Conservation (phyloP, 2,329 filamentous ascomycete genomes). For the Phaeomoniella chlamydospora region DNA sequence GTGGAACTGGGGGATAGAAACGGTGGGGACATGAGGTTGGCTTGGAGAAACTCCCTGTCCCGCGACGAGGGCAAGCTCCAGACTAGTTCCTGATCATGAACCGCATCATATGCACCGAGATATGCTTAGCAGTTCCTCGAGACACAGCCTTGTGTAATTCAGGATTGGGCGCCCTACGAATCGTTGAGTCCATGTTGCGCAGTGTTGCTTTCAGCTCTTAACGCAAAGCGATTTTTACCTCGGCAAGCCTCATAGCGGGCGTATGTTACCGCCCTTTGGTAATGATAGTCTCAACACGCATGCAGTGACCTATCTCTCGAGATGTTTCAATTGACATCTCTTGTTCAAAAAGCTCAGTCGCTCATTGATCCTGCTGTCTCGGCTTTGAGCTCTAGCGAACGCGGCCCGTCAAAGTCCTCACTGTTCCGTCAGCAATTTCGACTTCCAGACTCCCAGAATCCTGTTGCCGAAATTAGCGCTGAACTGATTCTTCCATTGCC, state of each 20-base stretch:
- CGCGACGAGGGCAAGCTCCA: too few relatives aligned
- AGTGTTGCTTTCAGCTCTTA: too few relatives aligned
- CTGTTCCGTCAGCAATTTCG: conserved; percentile 96
- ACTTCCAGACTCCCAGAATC: conserved; percentile 79
- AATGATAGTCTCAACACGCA: not conserved
- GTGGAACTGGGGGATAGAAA: too few relatives aligned
- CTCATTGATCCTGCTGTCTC: conserved; percentile 81
- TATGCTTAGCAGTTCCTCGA: too few relatives aligned
- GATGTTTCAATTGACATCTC: conserved; percentile 57
- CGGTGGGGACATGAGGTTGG: too few relatives aligned
- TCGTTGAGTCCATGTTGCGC: too few relatives aligned
- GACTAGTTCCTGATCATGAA: too few relatives aligned
- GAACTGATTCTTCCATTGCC: conserved; percentile 77
- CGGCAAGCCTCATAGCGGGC: not conserved
- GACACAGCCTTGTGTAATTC: too few relatives aligned
- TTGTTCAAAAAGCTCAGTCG: conserved; percentile 92
- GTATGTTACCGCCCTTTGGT: not conserved
- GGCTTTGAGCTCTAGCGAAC: conserved; percentile 56
- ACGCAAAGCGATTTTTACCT: too few relatives aligned
- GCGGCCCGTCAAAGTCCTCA: conserved; percentile 75
- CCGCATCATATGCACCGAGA: too few relatives aligned
- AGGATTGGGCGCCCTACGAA: too few relatives aligned
- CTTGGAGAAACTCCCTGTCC: too few relatives aligned
- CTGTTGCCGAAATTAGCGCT: conserved; percentile 89
- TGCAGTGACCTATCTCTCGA: conserved; percentile 5